These are phyloP conservation scores for Macrotyloma uniflorum DNA, from an alignment of 306 rosid species.

Conservation along the genomic window DNA sequence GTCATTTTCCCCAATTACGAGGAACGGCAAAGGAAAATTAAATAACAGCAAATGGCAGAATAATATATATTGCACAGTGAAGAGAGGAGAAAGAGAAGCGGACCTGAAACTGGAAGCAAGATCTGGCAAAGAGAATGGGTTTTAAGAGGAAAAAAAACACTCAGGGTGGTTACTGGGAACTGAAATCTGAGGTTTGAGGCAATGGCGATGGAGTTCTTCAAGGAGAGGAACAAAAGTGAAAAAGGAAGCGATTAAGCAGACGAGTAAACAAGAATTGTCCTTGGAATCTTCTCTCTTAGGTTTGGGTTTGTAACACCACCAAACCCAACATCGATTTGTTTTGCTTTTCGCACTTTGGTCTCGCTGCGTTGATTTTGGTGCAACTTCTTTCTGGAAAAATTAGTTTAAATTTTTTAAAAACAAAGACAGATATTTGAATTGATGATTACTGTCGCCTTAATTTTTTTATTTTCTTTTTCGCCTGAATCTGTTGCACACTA, in stretches of 20 bases:
- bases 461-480: too few relatives aligned
- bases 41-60: conserved; percentile 8
- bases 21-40: background rate
- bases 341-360: background rate
- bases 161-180: conserved; percentile 17
- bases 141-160: background rate
- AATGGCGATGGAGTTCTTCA: conserved; percentile 26
- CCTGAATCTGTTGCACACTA: too few relatives aligned
- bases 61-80: background rate
- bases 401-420: background rate
- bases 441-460: too few relatives aligned
- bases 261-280: background rate
- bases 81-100: background rate
- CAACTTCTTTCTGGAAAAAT: background rate
- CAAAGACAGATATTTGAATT: conserved; percentile 16
- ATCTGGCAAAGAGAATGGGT: conserved; percentile 45
- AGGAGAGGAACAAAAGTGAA: conserved; percentile 12
- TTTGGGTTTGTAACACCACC: background rate
- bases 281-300: background rate
- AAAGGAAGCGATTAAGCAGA: conserved; percentile 20
- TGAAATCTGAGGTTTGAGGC: conserved; percentile 34
- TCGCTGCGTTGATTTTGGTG: background rate
- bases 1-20: conserved; percentile 9
- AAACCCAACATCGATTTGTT: background rate
- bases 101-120: conserved; percentile 55